Evolutionary conservation across 2,329 filamentous ascomycete genomes (phyloP).

Genomic region (Pseudocercospora vitis): DNA sequence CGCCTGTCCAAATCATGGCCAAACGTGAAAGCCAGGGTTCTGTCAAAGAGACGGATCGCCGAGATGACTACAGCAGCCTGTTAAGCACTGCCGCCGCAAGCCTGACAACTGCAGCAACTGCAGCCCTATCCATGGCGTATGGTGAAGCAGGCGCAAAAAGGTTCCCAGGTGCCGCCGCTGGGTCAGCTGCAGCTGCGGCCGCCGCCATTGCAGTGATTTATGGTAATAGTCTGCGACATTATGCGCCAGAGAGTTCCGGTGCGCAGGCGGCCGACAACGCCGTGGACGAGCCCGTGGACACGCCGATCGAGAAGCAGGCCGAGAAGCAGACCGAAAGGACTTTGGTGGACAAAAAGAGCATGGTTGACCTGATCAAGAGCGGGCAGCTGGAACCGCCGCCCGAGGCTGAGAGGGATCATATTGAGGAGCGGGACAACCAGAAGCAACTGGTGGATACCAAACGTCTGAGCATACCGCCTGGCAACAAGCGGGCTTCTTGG

Average conservation of each 20-base stretch:
- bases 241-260: neutral
- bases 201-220: slow-evolving; percentile 18
- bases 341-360: slow-evolving; percentile 4
- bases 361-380: slow-evolving; percentile 7
- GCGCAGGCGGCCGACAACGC: neutral
- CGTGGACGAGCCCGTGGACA: neutral
- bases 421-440: slow-evolving; percentile 22
- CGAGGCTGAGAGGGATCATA: neutral
- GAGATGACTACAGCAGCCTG: neutral
- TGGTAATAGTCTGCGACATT: slow-evolving; percentile 10
- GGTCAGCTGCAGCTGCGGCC: slow-evolving; percentile 17
- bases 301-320: slow-evolving; percentile 6
- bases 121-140: neutral
- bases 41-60: neutral
- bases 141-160: neutral
- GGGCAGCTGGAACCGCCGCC: slow-evolving; percentile 4
- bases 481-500: slow-evolving; percentile 11
- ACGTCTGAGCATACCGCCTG: slow-evolving; percentile 19
- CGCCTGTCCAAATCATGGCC: neutral
- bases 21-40: neutral
- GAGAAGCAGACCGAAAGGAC: neutral
- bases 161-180: slow-evolving; percentile 9
- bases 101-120: neutral
- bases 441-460: slow-evolving; percentile 20
- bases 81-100: slow-evolving; percentile 2